Evolutionary conservation across 2,329 filamentous ascomycete species (phyloP), one percentile per base, ranked within the genome.

Genomic region (Lojkania enalia): DNA sequence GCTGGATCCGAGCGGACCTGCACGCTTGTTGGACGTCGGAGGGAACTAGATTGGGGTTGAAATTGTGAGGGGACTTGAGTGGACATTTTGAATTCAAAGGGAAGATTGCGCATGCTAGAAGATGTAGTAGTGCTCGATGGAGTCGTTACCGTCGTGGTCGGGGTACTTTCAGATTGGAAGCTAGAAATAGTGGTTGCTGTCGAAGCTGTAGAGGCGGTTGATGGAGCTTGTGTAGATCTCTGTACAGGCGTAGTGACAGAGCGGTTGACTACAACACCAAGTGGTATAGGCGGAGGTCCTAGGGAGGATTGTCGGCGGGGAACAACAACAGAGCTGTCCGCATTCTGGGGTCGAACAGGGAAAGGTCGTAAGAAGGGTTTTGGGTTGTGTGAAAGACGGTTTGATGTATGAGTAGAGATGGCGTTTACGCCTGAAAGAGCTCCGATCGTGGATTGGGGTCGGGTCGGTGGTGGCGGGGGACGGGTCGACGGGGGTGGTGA

Each of bases 1-100:
- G 73, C 72, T 13, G 60, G 67, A 32, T 70, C 62, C 7, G 72
- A 62, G 20, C 71, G 67, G 32, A 76, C 67, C 49, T 76, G 74
- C n/a, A n/a, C n/a, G n/a, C n/a, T 47, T 27, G n/a, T 27, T 27
- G 23, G 23, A 9, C n/a, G n/a, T n/a, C n/a, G n/a, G n/a, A n/a
- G n/a, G n/a, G n/a, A n/a, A n/a, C n/a, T n/a, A n/a, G n/a, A n/a
- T 27, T n/a, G 7, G 23, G 23, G 23, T 27, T 27, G 23, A 7
- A 27, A n/a, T n/a, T 7, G 23, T 7, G 23, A 7, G 23, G 7
- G n/a, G 23, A 7, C 23, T n/a, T 27, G 23, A 7, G 23, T 7
- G n/a, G 23, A 27, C 7, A n/a, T 27, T 27, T 27, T 27, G 7
- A 27, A n/a, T 27, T 27, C 23, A n/a, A 27, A 27, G n/a, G 23